Evolutionary conservation across 306 rosid species (phyloP), one percentile per base, ranked within the genome.

Genomic region (Potentilla sterilis): DNA sequence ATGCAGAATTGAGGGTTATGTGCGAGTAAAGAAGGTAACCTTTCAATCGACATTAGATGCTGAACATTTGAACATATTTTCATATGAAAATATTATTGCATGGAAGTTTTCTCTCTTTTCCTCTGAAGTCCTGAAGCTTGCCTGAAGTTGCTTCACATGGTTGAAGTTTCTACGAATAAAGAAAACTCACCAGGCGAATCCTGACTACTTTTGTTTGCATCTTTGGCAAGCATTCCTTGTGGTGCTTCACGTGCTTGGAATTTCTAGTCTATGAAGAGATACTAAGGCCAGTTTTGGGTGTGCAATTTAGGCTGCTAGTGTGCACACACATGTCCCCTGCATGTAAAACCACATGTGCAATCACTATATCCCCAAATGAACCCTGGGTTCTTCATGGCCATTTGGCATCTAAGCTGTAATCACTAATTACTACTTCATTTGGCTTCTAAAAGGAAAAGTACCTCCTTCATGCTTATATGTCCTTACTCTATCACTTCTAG

Each of bases 21-120:
- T 95, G 76, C 98, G 96, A 52, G 97, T 92, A 77, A 95, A 95
- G 85, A 95, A 95, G 97, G 98, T 92, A 35, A 57, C 49, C 37
- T 72, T 75, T 37, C 28, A 52, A 16, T 32, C 6, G 46, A 54
- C 7, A 44, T 48, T 37, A 68, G 61, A 54, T 66, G 44, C 22
- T 15, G 28, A 28, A 28, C 28, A 28, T 28, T 57, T 63, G 55
- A 35, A 69, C 49, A 16, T 12, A 32, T 59, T 42, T 80, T 42
- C 34, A 5, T 65, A 41, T 35, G 35, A 73, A 37, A 42, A 43
- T 35, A 16, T 75, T 24, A 28, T 48, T 52, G 13, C 41, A 43
- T 22, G 32, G 74, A 66, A 71, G n/a, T 71, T 19, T 24, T 15
- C 41, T 15, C 2, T 64, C 16, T 6, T 37, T 37, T 32, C 37